Conservation (phyloP, 2,329 filamentous ascomycete species). For the Aspergillus calidoustus region DNA sequence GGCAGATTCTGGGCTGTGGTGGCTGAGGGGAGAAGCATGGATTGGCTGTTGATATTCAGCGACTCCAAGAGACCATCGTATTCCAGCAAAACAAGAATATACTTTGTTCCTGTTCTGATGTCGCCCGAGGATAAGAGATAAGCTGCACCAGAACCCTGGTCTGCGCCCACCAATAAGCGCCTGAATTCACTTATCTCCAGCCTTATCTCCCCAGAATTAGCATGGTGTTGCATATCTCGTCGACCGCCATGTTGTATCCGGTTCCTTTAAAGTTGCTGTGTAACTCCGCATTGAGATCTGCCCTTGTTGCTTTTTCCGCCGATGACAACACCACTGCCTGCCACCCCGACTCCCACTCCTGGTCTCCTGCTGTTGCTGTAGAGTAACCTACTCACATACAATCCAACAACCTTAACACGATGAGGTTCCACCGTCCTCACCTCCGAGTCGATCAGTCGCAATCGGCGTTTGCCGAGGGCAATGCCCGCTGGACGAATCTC, state of each 20-base stretch:
- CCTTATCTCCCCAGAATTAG: not conserved
- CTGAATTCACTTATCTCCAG: not conserved
- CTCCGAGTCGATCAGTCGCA: conserved; percentile 51
- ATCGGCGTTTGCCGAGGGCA: conserved; percentile 52
- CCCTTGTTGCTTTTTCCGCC: not conserved
- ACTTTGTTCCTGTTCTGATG: not conserved
- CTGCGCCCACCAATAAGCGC: not conserved
- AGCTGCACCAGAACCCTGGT: not conserved
- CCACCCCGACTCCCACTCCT: not conserved
- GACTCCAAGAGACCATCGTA: not conserved
- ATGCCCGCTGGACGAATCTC: conserved; percentile 52
- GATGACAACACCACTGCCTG: not conserved
- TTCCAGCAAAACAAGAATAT: not conserved
- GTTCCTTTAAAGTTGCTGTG: not conserved
- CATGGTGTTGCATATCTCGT: not conserved
- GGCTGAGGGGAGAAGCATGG: not conserved
- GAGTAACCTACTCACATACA: not conserved
- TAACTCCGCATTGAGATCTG: not conserved
- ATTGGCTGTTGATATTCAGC: not conserved
- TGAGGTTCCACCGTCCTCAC: conserved; percentile 43
- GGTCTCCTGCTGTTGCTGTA: not conserved
- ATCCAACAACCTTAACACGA: conserved; percentile 4
- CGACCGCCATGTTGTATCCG: not conserved
- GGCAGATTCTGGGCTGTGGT: not conserved
- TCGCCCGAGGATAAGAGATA: conserved; percentile 2